Conservation (phyloP, 371 early-diverging fungal species). For the Rhizopus arrhizus region DNA sequence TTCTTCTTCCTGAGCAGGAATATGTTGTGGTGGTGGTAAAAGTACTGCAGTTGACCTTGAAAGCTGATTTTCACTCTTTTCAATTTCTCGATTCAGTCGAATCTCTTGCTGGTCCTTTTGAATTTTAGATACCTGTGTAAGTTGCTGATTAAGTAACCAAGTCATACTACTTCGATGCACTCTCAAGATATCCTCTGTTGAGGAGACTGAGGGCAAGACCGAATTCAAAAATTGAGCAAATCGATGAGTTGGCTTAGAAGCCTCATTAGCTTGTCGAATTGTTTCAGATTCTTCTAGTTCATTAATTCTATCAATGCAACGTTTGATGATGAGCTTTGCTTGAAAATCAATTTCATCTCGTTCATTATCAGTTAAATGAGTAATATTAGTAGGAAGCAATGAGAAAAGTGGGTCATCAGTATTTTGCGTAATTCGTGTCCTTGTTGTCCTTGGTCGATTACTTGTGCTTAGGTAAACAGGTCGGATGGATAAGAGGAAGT, state of each 20-base stretch:
- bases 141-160: slow-evolving; percentile 56
- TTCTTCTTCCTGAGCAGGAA: neutral
- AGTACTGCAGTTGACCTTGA: slow-evolving; percentile 14
- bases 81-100: slow-evolving; percentile 51
- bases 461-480: slow-evolving; percentile 48
- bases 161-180: slow-evolving; percentile 55
- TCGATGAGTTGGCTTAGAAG: slow-evolving; percentile 14
- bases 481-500: slow-evolving; percentile 49
- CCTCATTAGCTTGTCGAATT: slow-evolving; percentile 23
- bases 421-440: neutral
- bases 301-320: slow-evolving; percentile 56
- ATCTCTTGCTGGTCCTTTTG: slow-evolving; percentile 61
- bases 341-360: slow-evolving; percentile 66
- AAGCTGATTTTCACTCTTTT: slow-evolving; percentile 54
- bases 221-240: slow-evolving; percentile 29
- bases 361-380: slow-evolving; percentile 49
- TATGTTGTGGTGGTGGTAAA: slow-evolving; percentile 5
- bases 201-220: slow-evolving; percentile 10
- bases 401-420: slow-evolving; percentile 34
- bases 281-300: slow-evolving; percentile 53
- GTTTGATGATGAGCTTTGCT: slow-evolving; percentile 56
- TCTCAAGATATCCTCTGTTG: slow-evolving; percentile 43
- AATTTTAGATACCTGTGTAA: slow-evolving; percentile 53
- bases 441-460: slow-evolving; percentile 10
- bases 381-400: slow-evolving; percentile 35